Conservation (phyloP, 495 filamentous ascomycete genomes). For the Penicillium odoratum region DNA sequence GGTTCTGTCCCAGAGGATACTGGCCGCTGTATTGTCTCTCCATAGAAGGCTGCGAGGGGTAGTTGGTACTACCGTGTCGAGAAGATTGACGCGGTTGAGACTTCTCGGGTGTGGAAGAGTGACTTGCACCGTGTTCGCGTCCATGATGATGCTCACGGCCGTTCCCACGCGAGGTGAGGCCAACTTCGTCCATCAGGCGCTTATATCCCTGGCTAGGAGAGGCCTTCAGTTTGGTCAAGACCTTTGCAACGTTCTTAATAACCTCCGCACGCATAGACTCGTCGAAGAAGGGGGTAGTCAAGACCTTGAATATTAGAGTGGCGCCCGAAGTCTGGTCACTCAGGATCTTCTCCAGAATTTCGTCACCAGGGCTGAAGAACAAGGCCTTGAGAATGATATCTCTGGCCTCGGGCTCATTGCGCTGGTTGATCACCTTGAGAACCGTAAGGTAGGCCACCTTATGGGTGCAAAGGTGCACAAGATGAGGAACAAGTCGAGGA, state of each 20-base stretch:
- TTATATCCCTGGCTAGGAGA: constrained; percentile 96
- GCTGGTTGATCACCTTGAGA: constrained; percentile 97
- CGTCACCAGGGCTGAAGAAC: constrained; percentile 90
- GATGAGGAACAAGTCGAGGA: constrained; percentile 86
- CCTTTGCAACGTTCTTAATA: constrained; percentile 85
- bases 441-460: constrained; percentile 98
- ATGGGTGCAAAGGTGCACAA: constrained; percentile 97
- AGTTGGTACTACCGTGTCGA: constrained; percentile 46
- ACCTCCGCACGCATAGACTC: constrained; percentile 85
- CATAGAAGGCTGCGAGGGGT: constrained; percentile 40
- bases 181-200: constrained; percentile 96
- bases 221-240: constrained; percentile 86
- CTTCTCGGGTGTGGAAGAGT: constrained; percentile 41
- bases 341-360: constrained; percentile 85
- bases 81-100: constrained; percentile 51
- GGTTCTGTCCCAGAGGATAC: constrained; percentile 29
- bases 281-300: constrained; percentile 97
- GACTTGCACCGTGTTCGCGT: constrained; percentile 43
- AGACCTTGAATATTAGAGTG: constrained; percentile 95
- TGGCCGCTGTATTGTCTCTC: constrained; percentile 52
- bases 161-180: constrained; percentile 65
- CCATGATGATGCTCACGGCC: constrained; percentile 48
- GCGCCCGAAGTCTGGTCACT: constrained; percentile 90
- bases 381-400: constrained; percentile 88
- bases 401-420: constrained; percentile 90